Conservation (phyloP, 257 asterid genomes). For the Striga asiatica region DNA sequence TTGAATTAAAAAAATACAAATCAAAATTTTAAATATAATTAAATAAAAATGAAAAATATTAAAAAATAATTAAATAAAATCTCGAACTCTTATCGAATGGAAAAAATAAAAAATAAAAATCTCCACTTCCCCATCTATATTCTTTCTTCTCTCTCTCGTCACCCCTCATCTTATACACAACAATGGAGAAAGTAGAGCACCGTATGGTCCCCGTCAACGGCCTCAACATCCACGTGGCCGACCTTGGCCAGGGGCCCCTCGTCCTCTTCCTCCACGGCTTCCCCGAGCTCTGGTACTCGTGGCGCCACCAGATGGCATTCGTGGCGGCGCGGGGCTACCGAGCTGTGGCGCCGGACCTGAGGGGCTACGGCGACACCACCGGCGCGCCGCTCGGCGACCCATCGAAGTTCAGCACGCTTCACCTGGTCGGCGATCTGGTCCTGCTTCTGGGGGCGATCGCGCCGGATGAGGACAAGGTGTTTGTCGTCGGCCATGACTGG, state of each 20-base stretch:
- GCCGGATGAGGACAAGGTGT: constrained; percentile 37
- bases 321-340: constrained; percentile 62
- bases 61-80: too few relatives aligned
- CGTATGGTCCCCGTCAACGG: constrained; percentile 37
- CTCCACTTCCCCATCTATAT: too few relatives aligned
- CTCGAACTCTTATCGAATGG: too few relatives aligned
- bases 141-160: too few relatives aligned
- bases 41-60: too few relatives aligned
- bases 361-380: constrained; percentile 69
- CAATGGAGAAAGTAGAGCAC: constrained; percentile 60
- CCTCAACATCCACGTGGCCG: constrained; percentile 60
- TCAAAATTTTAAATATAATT: too few relatives aligned
- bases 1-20: too few relatives aligned
- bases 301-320: constrained; percentile 80
- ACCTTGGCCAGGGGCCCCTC: constrained; percentile 58
- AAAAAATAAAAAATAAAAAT: too few relatives aligned
- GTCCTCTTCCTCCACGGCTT: constrained; percentile 80
- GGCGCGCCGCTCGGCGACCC: constrained; percentile 51
- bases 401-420: constrained; percentile 40
- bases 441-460: constrained; percentile 44
- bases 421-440: constrained; percentile 61
- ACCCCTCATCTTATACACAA: too few relatives aligned
- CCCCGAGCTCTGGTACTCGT: constrained; percentile 85
- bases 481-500: constrained; percentile 87
- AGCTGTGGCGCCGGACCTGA: constrained; percentile 63